These are phyloP conservation scores for Fraxinus pennsylvanica DNA, from an alignment of 257 asterid genomes.

Conservation along the genomic window DNA sequence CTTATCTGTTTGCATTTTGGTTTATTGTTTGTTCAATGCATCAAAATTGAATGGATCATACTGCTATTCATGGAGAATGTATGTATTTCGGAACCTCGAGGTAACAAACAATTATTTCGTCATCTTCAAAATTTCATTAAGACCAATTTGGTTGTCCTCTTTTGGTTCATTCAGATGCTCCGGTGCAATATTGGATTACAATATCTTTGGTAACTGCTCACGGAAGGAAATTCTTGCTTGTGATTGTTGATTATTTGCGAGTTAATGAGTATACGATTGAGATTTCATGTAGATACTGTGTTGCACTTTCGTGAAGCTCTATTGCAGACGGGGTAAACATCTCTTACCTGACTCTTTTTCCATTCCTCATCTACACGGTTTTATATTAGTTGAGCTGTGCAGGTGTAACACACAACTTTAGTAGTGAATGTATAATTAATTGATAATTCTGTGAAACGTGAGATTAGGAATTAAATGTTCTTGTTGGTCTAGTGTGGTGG, in stretches of 20 bases:
- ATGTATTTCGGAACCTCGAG: slow-evolving; percentile 29
- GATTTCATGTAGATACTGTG: slow-evolving; percentile 32
- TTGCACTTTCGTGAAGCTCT: slow-evolving; percentile 40
- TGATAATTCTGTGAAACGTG: background rate
- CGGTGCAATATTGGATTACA: slow-evolving; percentile 1
- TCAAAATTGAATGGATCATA: slow-evolving; percentile 34
- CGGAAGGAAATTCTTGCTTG: slow-evolving; percentile 14
- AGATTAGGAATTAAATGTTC: background rate
- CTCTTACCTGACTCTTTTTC: slow-evolving; percentile 21
- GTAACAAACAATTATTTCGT: slow-evolving; percentile 40
- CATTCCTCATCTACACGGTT: background rate
- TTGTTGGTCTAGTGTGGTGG: slow-evolving; percentile 2
- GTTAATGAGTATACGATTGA: slow-evolving; percentile 33
- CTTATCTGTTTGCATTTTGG: slow-evolving; percentile 21
- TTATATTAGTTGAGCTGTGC: slow-evolving; percentile 23
- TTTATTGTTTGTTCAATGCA: slow-evolving; percentile 21
- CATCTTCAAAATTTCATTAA: slow-evolving; percentile 12
- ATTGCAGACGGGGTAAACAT: slow-evolving; percentile 32
- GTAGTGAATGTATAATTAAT: background rate
- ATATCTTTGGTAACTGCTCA: background rate
- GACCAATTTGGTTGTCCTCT: slow-evolving; percentile 19
- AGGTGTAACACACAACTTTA: slow-evolving; percentile 12
- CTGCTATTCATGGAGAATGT: slow-evolving; percentile 41
- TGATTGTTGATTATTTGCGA: slow-evolving; percentile 27
- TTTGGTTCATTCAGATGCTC: slow-evolving; percentile 33